phyloP scores from a whole-genome alignment of 1,284 basidiomycete species.

The Fomitopsis schrenkii region DNA sequence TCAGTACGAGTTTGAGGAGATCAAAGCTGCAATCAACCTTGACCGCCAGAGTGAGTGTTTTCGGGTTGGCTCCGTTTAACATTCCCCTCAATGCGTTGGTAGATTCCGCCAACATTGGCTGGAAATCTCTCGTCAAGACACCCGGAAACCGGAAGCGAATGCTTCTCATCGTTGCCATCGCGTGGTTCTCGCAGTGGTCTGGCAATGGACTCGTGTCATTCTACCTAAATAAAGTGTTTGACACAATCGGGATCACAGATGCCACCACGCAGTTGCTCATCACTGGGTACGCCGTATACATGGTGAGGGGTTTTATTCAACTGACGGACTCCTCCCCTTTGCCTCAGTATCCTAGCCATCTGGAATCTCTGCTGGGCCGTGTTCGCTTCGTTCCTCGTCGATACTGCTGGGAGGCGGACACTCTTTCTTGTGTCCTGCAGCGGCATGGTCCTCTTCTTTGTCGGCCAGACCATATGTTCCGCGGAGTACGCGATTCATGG shows the following conservation, averaged over 20 bases:
- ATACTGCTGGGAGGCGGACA: constrained; percentile 56
- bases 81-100: not conserved
- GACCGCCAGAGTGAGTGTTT: constrained; percentile 40
- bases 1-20: constrained; percentile 71
- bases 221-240: constrained; percentile 71
- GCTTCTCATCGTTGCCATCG: constrained; percentile 63
- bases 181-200: constrained; percentile 75
- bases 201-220: constrained; percentile 74
- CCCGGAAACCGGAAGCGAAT: constrained; percentile 67
- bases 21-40: constrained; percentile 67
- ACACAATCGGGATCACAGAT: constrained; percentile 65
- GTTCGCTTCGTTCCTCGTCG: constrained; percentile 52
- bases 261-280: constrained; percentile 47
- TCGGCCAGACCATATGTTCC: constrained; percentile 70
- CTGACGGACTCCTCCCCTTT: not conserved
- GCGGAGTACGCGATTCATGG: constrained; percentile 50
- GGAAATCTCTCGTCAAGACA: constrained; percentile 53
- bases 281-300: constrained; percentile 28
- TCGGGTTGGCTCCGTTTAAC: not conserved
- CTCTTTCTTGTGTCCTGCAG: constrained; percentile 60
- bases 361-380: constrained; percentile 71
- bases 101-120: constrained; percentile 48
- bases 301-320: constrained; percentile 29
- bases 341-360: constrained; percentile 55
- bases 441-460: constrained; percentile 69